Evolutionary conservation across 2,329 filamentous ascomycete genomes (phyloP), one percentile per base, ranked within the genome.

Genomic region (Passalora sequoiae): DNA sequence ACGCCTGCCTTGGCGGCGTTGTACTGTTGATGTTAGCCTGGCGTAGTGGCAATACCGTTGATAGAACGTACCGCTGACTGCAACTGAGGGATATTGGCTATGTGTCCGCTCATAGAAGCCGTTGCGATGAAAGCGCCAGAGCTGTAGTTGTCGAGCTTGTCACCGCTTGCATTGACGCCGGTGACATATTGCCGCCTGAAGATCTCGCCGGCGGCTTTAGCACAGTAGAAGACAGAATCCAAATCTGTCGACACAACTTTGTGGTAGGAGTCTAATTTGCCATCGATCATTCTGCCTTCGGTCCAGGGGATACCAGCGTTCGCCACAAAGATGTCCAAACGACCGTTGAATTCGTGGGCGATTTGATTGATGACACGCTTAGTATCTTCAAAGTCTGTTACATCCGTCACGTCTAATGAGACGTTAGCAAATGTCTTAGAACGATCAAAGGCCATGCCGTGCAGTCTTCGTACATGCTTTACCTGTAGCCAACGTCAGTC

Each of bases 251-350:
- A 69, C 53, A 88, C 73, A 28, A 91, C 82, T 48, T 80, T 76
- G 38, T 74, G 73, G 67, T 85, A 86, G 56, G 79, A 76, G 13
- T 79, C 74, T 13, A 81, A 60, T 4, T 77, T 68, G 17, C 80
- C 83, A 49, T 86, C 80, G 25, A 86, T 71, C 60, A 84, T 79
- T 6, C 80, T 62, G 0, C 83, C 82, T 46, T 86, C 73, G 9
- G 19, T 22, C 33, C 84, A 89, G 0, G 81, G 75, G 40, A 89
- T 81, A 39, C 85, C 85, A 10, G 82, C 81, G 61, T 92, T 91
- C 55, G 86, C 85, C 32, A 89, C 78, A 57, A 91, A 88, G 53
- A 88, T 72, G 57, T 89, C 84, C 55, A 83, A 74, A 65, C 80
- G 74, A 62, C 78, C 78, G 46, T 69, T 62, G 55, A 89, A 89